These are phyloP conservation scores for Backusella circina DNA, from an alignment of 192 early-diverging fungal genomes.

Conservation along the genomic window DNA sequence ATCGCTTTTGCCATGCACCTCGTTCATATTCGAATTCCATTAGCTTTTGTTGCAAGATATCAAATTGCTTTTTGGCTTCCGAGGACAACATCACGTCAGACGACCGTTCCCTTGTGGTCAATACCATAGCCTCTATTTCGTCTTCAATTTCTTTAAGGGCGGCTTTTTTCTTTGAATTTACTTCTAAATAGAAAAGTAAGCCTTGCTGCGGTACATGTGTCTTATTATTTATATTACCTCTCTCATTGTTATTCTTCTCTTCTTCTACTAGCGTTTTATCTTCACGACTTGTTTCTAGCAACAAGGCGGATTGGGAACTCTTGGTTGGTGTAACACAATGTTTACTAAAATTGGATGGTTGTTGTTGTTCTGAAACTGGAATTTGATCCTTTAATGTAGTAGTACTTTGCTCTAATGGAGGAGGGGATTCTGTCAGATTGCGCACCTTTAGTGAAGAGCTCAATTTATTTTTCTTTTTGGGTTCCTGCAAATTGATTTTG, in stretches of 20 bases:
- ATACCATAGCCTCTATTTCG: background rate
- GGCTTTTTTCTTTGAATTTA: background rate
- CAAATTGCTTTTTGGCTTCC: background rate
- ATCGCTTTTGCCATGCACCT: background rate
- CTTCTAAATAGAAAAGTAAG: background rate
- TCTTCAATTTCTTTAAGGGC: background rate
- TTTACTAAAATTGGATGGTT: background rate
- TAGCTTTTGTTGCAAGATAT: background rate
- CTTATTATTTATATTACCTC: background rate
- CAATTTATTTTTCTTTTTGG: background rate
- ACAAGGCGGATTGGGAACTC: background rate
- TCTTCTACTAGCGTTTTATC: conserved; percentile 14
- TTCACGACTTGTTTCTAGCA: conserved; percentile 8
- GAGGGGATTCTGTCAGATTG: background rate
- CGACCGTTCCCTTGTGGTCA: background rate
- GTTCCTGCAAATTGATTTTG: background rate
- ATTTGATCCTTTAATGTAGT: background rate
- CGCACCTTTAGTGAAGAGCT: background rate
- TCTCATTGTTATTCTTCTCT: background rate
- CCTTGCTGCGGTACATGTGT: background rate
- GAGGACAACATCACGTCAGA: background rate
- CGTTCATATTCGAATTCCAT: background rate
- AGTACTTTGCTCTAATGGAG: background rate
- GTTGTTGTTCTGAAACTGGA: conserved; percentile 4
- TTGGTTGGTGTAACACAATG: background rate